Evolutionary conservation across 106 monocot genomes (phyloP).

Genomic region (Dioscorea dumetorum): DNA sequence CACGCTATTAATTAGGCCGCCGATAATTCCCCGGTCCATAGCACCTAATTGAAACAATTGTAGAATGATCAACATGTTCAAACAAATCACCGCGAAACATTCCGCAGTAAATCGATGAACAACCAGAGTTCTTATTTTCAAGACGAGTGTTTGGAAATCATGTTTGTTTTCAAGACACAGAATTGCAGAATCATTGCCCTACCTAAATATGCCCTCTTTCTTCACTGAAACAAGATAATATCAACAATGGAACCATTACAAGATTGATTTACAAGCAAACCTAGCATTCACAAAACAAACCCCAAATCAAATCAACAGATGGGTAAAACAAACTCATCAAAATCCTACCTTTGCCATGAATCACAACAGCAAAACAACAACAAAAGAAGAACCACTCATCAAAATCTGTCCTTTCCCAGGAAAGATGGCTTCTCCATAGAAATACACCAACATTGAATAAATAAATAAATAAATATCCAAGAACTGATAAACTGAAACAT

Average conservation of each 20-base stretch:
- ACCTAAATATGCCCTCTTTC: too few species aligned
- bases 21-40: slow-evolving; percentile 30
- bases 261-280: background rate
- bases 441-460: background rate
- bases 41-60: slow-evolving; percentile 20
- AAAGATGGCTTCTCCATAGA: too few species aligned
- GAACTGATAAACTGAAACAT: background rate
- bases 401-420: too few species aligned
- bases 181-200: too few species aligned
- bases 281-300: too few species aligned
- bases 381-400: background rate
- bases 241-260: too few species aligned
- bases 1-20: slow-evolving; percentile 58
- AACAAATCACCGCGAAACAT: background rate
- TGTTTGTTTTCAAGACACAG: too few species aligned
- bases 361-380: background rate
- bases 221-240: too few species aligned
- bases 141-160: background rate
- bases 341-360: background rate
- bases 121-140: background rate
- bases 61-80: background rate
- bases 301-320: background rate
- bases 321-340: background rate
- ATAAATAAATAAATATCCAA: background rate
- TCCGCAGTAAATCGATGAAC: background rate